Evolutionary conservation across 2,329 filamentous ascomycete species (phyloP).

Genomic region (Leptoxyphium fumago): DNA sequence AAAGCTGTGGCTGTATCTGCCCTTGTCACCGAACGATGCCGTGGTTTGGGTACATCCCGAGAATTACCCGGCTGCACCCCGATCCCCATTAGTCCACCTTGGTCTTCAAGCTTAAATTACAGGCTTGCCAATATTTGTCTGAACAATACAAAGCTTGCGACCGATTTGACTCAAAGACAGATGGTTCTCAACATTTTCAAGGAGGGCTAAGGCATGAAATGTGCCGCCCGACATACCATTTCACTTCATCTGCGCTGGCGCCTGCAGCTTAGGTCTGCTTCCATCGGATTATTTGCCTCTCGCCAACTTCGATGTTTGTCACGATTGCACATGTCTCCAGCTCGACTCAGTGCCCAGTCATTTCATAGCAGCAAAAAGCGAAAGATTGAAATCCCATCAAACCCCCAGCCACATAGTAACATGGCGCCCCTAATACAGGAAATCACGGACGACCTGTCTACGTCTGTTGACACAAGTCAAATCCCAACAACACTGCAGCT

Average conservation of each 20-base stretch:
- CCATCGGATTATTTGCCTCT: neutral
- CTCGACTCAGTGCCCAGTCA: slow-evolving; percentile 13
- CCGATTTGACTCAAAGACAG: too few species aligned
- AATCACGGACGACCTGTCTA: slow-evolving; percentile 11
- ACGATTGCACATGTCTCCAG: slow-evolving; percentile 18
- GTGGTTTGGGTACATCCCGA: too few species aligned
- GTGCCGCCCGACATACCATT: neutral
- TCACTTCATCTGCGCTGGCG: neutral
- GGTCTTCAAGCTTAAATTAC: too few species aligned
- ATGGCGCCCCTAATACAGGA: slow-evolving; percentile 20
- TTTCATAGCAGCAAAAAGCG: slow-evolving; percentile 13
- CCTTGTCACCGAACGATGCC: too few species aligned
- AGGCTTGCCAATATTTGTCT: too few species aligned
- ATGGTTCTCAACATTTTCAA: too few species aligned
- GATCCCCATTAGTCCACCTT: too few species aligned
- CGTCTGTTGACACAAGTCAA: neutral
- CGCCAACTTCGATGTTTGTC: slow-evolving; percentile 7
- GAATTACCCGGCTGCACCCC: too few species aligned
- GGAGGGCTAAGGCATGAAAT: too few species aligned
- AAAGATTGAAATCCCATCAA: slow-evolving; percentile 7
- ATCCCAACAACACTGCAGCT: slow-evolving; percentile 34
- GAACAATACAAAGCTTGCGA: too few species aligned
- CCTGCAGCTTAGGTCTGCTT: neutral
- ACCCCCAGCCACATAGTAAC: slow-evolving; percentile 2
- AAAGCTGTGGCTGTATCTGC: too few species aligned